A percentile compares a stretch with the other conserved stretches of the same genome.
These are phyloP conservation scores for Rhodotorula sp. DNA, from an alignment of 1,284 basidiomycete genomes.

Conservation along the genomic window DNA sequence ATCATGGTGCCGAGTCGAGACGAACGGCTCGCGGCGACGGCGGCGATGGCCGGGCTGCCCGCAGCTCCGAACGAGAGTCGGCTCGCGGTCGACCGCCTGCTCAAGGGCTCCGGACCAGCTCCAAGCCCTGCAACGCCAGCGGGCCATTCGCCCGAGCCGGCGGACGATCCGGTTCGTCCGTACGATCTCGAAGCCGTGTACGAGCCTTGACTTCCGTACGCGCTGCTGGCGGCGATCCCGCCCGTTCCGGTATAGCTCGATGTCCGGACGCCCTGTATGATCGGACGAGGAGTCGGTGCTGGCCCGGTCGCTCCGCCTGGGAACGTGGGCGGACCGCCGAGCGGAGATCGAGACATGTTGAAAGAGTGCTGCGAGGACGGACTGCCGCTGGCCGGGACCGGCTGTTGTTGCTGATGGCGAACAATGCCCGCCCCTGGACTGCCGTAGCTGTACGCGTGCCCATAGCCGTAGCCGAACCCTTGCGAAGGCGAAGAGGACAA, in stretches of 20 bases:
- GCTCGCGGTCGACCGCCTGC: neutral
- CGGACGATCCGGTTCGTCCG: conserved; percentile 11
- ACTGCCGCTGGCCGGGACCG: neutral
- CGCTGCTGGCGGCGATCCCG: too few relatives aligned
- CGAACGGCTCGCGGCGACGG: neutral
- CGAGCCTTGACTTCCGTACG: conserved; percentile 10
- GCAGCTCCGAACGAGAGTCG: conserved; percentile 14
- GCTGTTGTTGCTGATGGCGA: conserved; percentile 7
- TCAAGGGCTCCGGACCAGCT: neutral
- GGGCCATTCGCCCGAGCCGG: neutral
- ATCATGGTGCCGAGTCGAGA: conserved; percentile 2
- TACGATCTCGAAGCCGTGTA: conserved; percentile 21
- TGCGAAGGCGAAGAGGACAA: conserved; percentile 12
- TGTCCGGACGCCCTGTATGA: conserved; percentile 9
- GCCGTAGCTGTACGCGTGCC: conserved; percentile 1
- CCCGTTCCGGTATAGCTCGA: neutral
- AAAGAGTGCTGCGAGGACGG: neutral
- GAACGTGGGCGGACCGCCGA: conserved; percentile 1
- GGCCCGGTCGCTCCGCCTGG: neutral
- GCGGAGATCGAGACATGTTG: conserved; percentile 13
- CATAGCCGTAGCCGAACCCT: conserved; percentile 3
- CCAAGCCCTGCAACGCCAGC: neutral
- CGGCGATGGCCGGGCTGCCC: neutral
- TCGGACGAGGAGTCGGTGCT: conserved; percentile 7
- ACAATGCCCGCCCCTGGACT: conserved; percentile 1